phyloP scores from a whole-genome alignment of 352 stramenopile genomes.

The Peronosclerospora sorghi region DNA sequence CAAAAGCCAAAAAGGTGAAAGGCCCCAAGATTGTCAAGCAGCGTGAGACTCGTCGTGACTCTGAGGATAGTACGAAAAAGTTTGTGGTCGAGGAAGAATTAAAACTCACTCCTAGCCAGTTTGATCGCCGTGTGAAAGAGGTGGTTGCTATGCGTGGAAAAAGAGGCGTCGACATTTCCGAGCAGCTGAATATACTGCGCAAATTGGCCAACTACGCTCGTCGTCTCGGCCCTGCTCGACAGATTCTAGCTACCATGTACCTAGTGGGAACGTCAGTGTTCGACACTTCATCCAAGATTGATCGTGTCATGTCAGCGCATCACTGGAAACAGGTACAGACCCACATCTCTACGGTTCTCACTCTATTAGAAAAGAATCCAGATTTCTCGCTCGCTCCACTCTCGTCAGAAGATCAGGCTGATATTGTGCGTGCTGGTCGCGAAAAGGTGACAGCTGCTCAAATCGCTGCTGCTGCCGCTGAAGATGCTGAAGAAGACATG shows the following conservation, averaged over 20 bases:
- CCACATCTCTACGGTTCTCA: conserved; percentile 56
- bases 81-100: conserved; percentile 61
- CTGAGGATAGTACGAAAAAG: conserved; percentile 41
- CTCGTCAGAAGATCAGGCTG: conserved; percentile 76
- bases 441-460: conserved; percentile 69
- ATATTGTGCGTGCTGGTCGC: conserved; percentile 58
- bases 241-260: conserved; percentile 75
- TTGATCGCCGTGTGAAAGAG: conserved; percentile 80
- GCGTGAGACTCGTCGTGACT: conserved; percentile 41
- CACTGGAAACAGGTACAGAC: conserved; percentile 69
- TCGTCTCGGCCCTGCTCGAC: conserved; percentile 58
- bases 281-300: conserved; percentile 76
- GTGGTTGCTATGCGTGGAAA: conserved; percentile 77
- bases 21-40: conserved; percentile 29
- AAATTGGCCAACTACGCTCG: conserved; percentile 76
- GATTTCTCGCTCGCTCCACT: conserved; percentile 61
- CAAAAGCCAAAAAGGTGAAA: conserved; percentile 38
- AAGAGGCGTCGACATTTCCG: conserved; percentile 62
- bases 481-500: conserved; percentile 82
- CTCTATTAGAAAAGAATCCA: conserved; percentile 73
- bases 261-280: conserved; percentile 74
- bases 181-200: conserved; percentile 56
- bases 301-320: conserved; percentile 69
- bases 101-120: conserved; percentile 67
- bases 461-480: conserved; percentile 20